Base-by-base conservation (phyloP, 2,329 filamentous ascomycete genomes). In the Ascochyta rabiei region DNA sequence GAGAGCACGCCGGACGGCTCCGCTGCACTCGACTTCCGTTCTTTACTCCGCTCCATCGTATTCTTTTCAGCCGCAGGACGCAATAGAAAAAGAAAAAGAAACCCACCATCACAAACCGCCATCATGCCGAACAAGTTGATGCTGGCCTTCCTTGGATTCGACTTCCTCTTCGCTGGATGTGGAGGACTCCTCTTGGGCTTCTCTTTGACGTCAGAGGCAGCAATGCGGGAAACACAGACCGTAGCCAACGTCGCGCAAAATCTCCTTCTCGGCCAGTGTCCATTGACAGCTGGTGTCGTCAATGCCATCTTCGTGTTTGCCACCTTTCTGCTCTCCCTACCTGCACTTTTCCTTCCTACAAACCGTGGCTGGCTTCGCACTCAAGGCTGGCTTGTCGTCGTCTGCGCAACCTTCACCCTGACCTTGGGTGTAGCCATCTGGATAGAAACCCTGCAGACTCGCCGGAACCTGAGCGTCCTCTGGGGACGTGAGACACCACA, bases 241-340 rank as follows among this genome's bases (percentile, higher is more conserved):
- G 62, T 79, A 30, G 67, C 76, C 37, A 83, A 79, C 58, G 79
- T 84, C 44, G 81, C 82, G 18, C 72, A 76, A 41, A 77, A 83
- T 59, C 63, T 86, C 43, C 71, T 86, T 45, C 76, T 86, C 46
- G 70, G 71, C 46, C 73, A 80, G 66, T 82, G 80, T 66, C 83
- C 84, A 19, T 69, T 84, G 53, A 81, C 75, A 84, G 89, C 86
- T 47, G 88, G 86, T 55, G 85, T 93, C 60, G 86, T 82, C 69
- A 93, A 93, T 73, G 84, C 87, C 57, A 80, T 87, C 66, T 79
- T 93, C 68, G 84, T 92, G 71, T 86, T 93, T 73, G 69, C 85
- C 64, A 86, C 87, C 21, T 91, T 91, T 74, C 66, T 87, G 50
- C 71, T 87, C 57, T 89, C 88, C 6, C 76, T 95, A 15, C 89